Percentiles rank a stretch among this genome's conserved stretches.
Evolutionary conservation across 2,329 filamentous ascomycete genomes (phyloP).

Genomic region (Scedosporium aurantiacum): DNA sequence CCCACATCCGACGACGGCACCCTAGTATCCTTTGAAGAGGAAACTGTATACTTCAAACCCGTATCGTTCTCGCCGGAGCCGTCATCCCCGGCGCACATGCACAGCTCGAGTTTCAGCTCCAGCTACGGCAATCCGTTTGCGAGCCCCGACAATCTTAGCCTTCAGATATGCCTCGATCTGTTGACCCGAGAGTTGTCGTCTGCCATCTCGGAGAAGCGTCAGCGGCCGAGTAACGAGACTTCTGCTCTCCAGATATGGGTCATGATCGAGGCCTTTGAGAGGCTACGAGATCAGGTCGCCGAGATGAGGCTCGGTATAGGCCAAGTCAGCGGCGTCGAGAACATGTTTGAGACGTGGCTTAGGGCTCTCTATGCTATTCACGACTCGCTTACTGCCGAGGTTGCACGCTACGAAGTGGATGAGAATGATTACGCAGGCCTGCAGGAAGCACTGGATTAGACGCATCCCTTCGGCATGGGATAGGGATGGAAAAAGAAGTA

Average conservation of each 20-base stretch:
- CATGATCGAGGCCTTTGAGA: constrained; percentile 50
- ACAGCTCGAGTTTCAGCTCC: neutral
- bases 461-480: neutral
- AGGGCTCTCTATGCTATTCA: constrained; percentile 36
- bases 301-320: constrained; percentile 22
- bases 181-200: constrained; percentile 38
- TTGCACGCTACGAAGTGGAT: neutral
- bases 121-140: constrained; percentile 9
- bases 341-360: constrained; percentile 41
- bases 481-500: neutral
- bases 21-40: constrained; percentile 35
- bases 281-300: constrained; percentile 33
- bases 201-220: constrained; percentile 20
- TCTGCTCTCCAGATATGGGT: constrained; percentile 41
- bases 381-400: constrained; percentile 21
- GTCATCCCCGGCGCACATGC: constrained; percentile 17
- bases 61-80: constrained; percentile 26
- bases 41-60: constrained; percentile 35
- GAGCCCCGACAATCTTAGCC: constrained; percentile 25
- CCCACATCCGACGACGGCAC: constrained; percentile 33
- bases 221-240: constrained; percentile 18
- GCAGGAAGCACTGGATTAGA: neutral
- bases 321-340: constrained; percentile 17
- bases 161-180: constrained; percentile 41
- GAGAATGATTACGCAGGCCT: neutral